Conservation (phyloP, 2,329 filamentous ascomycete genomes). For the Trichoderma atrobrunneum region DNA sequence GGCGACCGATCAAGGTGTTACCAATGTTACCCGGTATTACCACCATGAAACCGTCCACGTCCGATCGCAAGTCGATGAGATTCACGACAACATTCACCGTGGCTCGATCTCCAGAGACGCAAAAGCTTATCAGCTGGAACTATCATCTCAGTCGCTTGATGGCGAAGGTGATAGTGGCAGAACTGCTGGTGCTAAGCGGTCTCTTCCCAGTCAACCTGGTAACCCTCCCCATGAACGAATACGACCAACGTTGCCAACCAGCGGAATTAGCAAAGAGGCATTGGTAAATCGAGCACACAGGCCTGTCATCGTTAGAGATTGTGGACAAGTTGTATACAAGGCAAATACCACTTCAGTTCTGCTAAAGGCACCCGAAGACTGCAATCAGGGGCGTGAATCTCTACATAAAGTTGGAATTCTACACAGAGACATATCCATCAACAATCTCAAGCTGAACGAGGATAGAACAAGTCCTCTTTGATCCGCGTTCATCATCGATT, state of each 20-base stretch:
- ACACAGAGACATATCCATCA: background rate
- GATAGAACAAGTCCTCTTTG: background rate
- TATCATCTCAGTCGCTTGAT: background rate
- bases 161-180: background rate
- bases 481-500: background rate
- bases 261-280: background rate
- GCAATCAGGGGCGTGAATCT: background rate
- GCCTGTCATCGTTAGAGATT: background rate
- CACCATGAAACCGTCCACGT: slow-evolving; percentile 41
- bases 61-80: slow-evolving; percentile 6
- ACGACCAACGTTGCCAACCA: background rate
- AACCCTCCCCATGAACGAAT: background rate
- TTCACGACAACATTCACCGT: background rate
- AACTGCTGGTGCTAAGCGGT: background rate
- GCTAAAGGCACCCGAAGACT: background rate
- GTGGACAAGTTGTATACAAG: background rate
- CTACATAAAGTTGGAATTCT: background rate
- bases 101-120: background rate
- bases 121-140: background rate
- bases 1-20: slow-evolving; percentile 35
- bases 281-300: background rate
- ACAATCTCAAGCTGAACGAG: background rate
- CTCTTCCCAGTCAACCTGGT: background rate
- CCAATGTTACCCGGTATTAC: slow-evolving; percentile 43
- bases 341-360: background rate